These are phyloP conservation scores for Tulasnella sp. DNA, from an alignment of 768 basidiomycete genomes.

Conservation along the genomic window DNA sequence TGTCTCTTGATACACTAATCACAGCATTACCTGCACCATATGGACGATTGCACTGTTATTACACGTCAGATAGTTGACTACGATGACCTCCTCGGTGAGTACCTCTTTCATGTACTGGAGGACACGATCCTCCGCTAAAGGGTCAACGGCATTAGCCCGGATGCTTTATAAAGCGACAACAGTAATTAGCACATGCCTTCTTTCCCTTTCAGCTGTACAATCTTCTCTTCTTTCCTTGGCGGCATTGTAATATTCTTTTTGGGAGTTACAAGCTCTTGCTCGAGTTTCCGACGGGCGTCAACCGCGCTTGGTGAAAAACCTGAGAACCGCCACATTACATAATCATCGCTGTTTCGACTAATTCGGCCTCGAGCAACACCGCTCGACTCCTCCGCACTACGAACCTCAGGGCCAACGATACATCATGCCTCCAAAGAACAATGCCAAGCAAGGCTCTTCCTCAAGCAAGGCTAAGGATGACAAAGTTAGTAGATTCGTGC, in stretches of 20 bases:
- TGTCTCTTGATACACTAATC: neutral
- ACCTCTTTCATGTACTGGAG: constrained; percentile 72
- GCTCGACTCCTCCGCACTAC: neutral
- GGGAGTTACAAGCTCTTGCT: neutral
- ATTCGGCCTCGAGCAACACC: neutral
- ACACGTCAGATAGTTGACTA: constrained; percentile 33
- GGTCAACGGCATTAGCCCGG: neutral
- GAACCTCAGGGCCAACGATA: neutral
- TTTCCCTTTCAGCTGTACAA: constrained; percentile 52
- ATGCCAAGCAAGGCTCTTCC: constrained; percentile 37
- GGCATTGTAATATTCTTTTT: neutral
- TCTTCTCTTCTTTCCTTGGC: constrained; percentile 21
- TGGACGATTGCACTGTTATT: constrained; percentile 57
- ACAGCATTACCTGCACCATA: constrained; percentile 49
- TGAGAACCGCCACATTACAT: neutral
- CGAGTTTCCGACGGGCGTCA: neutral
- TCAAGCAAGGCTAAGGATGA: constrained; percentile 64
- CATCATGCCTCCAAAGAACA: constrained; percentile 74
- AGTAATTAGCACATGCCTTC: constrained; percentile 36
- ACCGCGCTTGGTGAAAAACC: neutral
- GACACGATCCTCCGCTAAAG: constrained; percentile 58
- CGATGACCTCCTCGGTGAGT: neutral
- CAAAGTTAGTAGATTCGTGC: constrained; percentile 42
- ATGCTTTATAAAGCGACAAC: neutral
- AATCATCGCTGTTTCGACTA: neutral